Evolutionary conservation across 179 eudicot species (phyloP).

Genomic region (Sideroxylon spinosum): DNA sequence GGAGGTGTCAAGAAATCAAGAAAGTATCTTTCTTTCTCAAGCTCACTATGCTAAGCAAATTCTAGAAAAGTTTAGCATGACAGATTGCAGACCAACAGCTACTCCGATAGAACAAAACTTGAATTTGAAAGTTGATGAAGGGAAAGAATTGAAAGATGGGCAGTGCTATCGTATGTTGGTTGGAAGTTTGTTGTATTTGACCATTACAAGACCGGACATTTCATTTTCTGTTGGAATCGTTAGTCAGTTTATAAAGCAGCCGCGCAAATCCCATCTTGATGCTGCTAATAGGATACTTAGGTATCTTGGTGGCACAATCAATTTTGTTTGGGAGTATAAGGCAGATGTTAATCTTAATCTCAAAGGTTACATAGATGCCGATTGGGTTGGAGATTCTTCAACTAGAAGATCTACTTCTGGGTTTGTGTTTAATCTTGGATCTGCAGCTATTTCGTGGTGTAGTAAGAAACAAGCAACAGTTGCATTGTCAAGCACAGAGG

Average conservation of each 20-base stretch:
- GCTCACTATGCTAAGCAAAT: neutral
- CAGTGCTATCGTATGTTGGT: neutral
- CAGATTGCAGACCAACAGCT: neutral
- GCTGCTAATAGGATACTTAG: neutral
- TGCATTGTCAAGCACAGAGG: conserved; percentile 6
- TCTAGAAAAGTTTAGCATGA: neutral
- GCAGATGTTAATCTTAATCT: neutral
- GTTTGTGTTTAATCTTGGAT: neutral
- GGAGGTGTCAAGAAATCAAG: neutral
- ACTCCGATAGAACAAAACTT: neutral
- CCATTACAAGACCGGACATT: neutral
- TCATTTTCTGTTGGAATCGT: neutral
- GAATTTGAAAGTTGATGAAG: neutral
- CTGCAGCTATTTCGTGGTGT: neutral
- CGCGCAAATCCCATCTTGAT: neutral
- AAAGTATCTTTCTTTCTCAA: neutral
- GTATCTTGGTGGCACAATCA: neutral
- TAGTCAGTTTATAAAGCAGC: neutral
- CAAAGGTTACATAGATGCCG: neutral
- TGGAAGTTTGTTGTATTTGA: neutral
- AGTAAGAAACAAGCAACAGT: neutral
- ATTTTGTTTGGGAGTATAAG: neutral
- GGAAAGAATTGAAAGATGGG: neutral
- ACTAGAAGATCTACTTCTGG: neutral
- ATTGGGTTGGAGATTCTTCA: neutral